These are phyloP conservation scores for Plasmopara viticola DNA, from an alignment of 352 stramenopile species.

Conservation along the genomic window DNA sequence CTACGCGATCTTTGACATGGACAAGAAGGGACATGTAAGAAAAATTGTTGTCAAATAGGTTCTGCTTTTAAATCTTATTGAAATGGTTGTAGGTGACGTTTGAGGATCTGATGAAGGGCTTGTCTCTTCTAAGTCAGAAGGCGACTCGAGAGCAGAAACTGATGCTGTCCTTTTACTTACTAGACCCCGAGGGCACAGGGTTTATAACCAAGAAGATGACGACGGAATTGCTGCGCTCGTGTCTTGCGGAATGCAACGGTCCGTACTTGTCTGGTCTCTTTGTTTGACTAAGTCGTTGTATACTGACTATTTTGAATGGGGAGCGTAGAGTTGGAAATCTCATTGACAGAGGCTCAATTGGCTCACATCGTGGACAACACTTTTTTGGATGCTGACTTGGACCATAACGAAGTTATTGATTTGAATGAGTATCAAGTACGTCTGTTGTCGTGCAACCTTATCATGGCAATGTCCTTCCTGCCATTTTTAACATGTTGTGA, in stretches of 20 bases:
- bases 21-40: constrained; percentile 56
- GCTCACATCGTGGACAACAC: constrained; percentile 75
- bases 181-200: constrained; percentile 69
- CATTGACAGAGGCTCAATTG: constrained; percentile 66
- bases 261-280: constrained; percentile 7
- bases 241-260: constrained; percentile 82
- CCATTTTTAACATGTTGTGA: background rate
- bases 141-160: constrained; percentile 83
- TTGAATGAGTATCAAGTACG: constrained; percentile 72
- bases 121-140: constrained; percentile 81
- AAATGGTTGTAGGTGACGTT: constrained; percentile 56
- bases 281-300: background rate
- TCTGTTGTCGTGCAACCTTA: background rate
- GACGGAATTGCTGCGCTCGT: constrained; percentile 74
- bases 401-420: constrained; percentile 73
- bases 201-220: constrained; percentile 84
- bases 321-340: constrained; percentile 67
- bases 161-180: constrained; percentile 77
- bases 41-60: no score
- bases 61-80: no score
- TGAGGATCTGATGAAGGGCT: constrained; percentile 71
- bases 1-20: constrained; percentile 83
- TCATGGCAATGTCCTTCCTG: background rate
- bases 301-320: constrained; percentile 4
- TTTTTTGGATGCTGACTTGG: constrained; percentile 76